These are phyloP conservation scores for Talinum fruticosum DNA, from an alignment of 148 eudicot species.

Conservation along the genomic window DNA sequence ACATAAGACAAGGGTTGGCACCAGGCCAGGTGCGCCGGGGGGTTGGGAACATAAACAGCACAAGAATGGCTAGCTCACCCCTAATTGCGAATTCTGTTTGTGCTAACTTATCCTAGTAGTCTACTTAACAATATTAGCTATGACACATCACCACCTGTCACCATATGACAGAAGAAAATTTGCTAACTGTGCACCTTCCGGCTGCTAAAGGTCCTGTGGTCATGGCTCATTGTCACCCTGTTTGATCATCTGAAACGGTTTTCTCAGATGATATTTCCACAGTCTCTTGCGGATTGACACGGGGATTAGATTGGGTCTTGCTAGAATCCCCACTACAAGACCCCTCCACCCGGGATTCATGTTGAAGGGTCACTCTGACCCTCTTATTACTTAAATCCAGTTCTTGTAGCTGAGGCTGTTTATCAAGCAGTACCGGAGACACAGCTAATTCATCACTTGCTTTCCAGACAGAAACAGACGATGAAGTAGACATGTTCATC, in stretches of 20 bases:
- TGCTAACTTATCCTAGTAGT: conserved; percentile 16
- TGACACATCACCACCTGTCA: conserved; percentile 25
- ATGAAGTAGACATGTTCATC: conserved; percentile 21
- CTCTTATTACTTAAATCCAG: conserved; percentile 22
- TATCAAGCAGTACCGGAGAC: conserved; percentile 20
- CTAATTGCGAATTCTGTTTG: conserved; percentile 21
- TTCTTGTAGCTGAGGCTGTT: conserved; percentile 7
- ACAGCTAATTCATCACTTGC: conserved; percentile 27
- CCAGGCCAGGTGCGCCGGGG: background rate
- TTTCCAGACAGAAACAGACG: conserved; percentile 20
- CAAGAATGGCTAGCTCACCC: conserved; percentile 26
- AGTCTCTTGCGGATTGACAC: conserved; percentile 20
- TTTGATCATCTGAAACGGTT: conserved; percentile 40
- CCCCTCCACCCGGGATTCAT: conserved; percentile 23
- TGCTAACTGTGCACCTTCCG: background rate
- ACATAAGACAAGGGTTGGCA: conserved; percentile 5
- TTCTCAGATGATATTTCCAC: conserved; percentile 58
- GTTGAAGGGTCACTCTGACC: conserved; percentile 15
- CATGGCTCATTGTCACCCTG: conserved; percentile 24
- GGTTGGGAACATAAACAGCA: conserved; percentile 2
- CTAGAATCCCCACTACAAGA: conserved; percentile 41
- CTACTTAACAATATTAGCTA: conserved; percentile 23
- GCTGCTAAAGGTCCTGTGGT: background rate
- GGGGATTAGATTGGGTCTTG: conserved; percentile 44
- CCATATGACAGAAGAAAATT: background rate